A percentile compares a stretch with the other conserved stretches of the same genome.
These are phyloP conservation scores for Ceratobasidium sp. DNA, from an alignment of 1,284 basidiomycete species.

Conservation along the genomic window DNA sequence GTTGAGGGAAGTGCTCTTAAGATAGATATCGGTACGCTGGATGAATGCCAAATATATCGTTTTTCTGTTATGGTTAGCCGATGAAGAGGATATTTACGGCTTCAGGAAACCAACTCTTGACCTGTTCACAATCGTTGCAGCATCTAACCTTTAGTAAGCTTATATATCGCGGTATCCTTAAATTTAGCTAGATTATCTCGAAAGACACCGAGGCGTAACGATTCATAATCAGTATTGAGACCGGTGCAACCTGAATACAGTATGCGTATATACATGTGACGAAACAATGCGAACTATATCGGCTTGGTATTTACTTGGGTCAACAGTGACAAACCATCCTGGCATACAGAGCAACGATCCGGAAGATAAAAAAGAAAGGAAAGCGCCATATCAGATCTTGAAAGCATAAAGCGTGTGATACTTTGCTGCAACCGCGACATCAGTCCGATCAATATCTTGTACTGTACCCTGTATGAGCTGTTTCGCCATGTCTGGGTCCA, in stretches of 20 bases:
- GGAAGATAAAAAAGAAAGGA: too few species aligned
- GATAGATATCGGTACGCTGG: not conserved
- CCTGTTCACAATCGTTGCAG: too few species aligned
- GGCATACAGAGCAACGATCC: too few species aligned
- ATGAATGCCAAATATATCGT: not conserved
- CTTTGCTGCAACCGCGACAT: not conserved
- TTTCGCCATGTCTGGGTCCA: not conserved
- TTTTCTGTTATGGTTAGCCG: too few species aligned
- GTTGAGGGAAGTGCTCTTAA: slow-evolving; percentile 59
- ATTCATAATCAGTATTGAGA: too few species aligned
- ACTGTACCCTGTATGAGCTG: not conserved
- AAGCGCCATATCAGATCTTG: not conserved
- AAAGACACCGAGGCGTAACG: too few species aligned
- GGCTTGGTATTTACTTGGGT: too few species aligned
- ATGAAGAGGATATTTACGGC: not conserved
- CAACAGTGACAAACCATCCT: too few species aligned
- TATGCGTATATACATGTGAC: not conserved
- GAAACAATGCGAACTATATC: not conserved
- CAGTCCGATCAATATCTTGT: not conserved
- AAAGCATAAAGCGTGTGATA: slow-evolving; percentile 10
- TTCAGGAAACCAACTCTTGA: too few species aligned
- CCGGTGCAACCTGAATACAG: too few species aligned
- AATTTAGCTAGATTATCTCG: not conserved
- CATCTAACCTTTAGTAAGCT: too few species aligned
- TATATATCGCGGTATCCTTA: too few species aligned